Evolutionary conservation across 2,329 filamentous ascomycete species (phyloP).

Genomic region (Teratosphaeria pseudoeucalypti): DNA sequence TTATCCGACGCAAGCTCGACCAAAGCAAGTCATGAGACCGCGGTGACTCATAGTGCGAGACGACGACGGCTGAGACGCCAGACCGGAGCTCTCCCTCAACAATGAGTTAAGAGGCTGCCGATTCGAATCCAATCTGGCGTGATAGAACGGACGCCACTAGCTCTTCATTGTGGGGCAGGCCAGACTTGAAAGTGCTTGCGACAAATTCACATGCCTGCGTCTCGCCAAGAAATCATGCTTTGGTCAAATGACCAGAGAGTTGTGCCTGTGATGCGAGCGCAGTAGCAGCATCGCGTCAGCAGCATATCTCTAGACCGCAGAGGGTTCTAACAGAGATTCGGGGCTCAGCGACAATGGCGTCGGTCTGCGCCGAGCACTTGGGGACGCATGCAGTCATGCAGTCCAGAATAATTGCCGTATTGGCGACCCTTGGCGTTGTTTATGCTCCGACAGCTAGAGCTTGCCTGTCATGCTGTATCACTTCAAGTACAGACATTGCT

Average conservation of each 20-base stretch:
- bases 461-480: neutral
- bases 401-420: neutral
- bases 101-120: neutral
- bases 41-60: neutral
- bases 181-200: neutral
- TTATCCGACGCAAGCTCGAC: constrained; percentile 25
- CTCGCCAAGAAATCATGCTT: neutral
- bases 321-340: neutral
- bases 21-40: constrained; percentile 16
- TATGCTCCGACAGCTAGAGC: neutral
- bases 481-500: neutral
- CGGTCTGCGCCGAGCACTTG: neutral
- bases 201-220: neutral
- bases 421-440: neutral
- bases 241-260: neutral
- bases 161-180: neutral
- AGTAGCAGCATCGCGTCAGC: neutral
- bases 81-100: neutral
- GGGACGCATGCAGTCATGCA: neutral
- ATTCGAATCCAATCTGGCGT: neutral
- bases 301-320: neutral
- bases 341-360: neutral
- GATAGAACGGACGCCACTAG: neutral
- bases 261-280: neutral
- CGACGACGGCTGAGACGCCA: neutral